A percentile compares a stretch with the other conserved stretches of the same genome.
Evolutionary conservation across 139 green algal species (phyloP).

Genomic region (Trebouxia sp.): DNA sequence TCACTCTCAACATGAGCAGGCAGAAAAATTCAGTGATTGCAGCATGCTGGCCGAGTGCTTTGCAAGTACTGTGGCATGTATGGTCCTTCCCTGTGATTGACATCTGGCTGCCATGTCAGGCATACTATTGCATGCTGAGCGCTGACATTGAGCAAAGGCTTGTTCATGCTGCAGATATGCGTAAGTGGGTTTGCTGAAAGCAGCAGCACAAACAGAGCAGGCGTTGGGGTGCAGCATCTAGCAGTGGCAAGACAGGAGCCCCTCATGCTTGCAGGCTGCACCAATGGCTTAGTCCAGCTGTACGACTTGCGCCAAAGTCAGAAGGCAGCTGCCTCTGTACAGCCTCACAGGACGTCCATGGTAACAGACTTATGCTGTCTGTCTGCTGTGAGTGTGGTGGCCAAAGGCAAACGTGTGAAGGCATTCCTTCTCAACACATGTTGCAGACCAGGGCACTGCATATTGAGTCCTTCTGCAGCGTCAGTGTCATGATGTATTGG

Average conservation of each 20-base stretch:
- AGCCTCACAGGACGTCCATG: constrained; percentile 18
- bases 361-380: too few relatives aligned
- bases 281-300: constrained; percentile 59
- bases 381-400: too few relatives aligned
- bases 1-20: background rate
- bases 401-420: too few relatives aligned
- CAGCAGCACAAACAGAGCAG: background rate
- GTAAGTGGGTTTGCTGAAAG: background rate
- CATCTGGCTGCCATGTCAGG: background rate
- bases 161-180: constrained; percentile 16
- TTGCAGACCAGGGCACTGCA: too few relatives aligned
- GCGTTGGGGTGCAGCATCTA: constrained; percentile 29
- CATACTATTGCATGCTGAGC: too few relatives aligned
- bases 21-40: background rate
- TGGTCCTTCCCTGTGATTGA: too few relatives aligned
- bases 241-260: constrained; percentile 29
- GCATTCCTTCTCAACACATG: too few relatives aligned
- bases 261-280: constrained; percentile 36
- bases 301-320: constrained; percentile 67
- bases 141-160: background rate
- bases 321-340: constrained; percentile 24
- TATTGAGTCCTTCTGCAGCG: too few relatives aligned
- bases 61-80: too few relatives aligned
- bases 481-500: too few relatives aligned
- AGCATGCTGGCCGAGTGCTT: background rate